Percentiles rank a stretch among this genome's conserved stretches.
phyloP scores from a whole-genome alignment of 768 basidiomycete genomes.

The Calvatia gigantea region DNA sequence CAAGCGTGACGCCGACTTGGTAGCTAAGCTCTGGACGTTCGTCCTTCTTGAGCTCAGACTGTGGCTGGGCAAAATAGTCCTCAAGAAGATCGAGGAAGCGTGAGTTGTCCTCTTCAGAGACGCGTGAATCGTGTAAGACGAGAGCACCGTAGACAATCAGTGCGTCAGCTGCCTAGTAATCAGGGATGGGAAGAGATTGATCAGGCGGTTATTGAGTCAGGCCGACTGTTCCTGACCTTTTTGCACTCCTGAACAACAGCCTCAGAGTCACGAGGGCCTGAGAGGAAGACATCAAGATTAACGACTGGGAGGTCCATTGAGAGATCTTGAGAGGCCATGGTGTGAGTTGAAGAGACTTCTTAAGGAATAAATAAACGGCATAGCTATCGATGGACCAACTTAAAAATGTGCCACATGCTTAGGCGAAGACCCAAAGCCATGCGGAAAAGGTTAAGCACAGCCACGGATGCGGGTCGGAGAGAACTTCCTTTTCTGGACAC shows the following conservation, averaged over 20 bases:
- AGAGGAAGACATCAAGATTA: slow-evolving; percentile 71
- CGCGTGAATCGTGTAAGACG: slow-evolving; percentile 80
- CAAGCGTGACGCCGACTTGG: slow-evolving; percentile 93
- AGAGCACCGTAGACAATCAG: slow-evolving; percentile 85
- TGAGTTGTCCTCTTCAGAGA: slow-evolving; percentile 77
- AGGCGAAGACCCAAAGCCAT: background rate
- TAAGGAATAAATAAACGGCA: background rate
- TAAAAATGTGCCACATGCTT: background rate
- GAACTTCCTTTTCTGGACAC: slow-evolving; percentile 22
- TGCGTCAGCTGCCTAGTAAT: slow-evolving; percentile 70
- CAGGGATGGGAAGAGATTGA: background rate
- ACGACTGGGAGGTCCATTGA: slow-evolving; percentile 65
- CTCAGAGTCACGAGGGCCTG: slow-evolving; percentile 39
- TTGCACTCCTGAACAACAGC: slow-evolving; percentile 57
- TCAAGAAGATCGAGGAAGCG: slow-evolving; percentile 87
- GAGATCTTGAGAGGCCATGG: slow-evolving; percentile 34
- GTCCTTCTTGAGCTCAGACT: slow-evolving; percentile 61
- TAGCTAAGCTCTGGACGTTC: slow-evolving; percentile 84
- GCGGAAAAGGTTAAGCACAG: slow-evolving; percentile 13
- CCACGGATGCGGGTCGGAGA: slow-evolving; percentile 20
- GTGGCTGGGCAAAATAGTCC: slow-evolving; percentile 85
- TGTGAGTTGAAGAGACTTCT: background rate
- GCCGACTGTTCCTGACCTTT: slow-evolving; percentile 60
- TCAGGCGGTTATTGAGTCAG: slow-evolving; percentile 1
- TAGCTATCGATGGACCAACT: background rate